phyloP scores from a whole-genome alignment of 2,329 filamentous ascomycete genomes.

The Pleomassaria siparia region DNA sequence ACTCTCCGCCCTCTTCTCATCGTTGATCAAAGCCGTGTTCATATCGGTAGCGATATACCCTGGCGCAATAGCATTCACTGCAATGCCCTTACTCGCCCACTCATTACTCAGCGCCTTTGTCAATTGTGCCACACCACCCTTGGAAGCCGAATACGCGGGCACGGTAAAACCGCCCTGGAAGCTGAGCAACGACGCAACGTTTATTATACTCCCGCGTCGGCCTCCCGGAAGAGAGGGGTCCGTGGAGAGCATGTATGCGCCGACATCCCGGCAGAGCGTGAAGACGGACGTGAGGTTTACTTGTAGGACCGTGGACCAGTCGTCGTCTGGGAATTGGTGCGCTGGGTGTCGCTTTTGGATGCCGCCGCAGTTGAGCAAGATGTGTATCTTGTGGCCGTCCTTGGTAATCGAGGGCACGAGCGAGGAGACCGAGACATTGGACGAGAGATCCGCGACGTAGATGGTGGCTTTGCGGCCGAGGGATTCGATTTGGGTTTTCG shows the following conservation, averaged over 20 bases:
- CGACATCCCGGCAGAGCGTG: conserved; percentile 72
- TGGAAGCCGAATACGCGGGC: conserved; percentile 82
- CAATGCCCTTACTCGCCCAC: conserved; percentile 78
- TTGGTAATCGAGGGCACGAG: conserved; percentile 64
- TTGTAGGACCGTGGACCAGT: conserved; percentile 82
- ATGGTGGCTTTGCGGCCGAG: conserved; percentile 68
- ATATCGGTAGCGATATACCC: conserved; percentile 94
- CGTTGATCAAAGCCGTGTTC: conserved; percentile 79
- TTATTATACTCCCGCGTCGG: conserved; percentile 74
- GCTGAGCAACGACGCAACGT: conserved; percentile 76
- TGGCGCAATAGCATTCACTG: conserved; percentile 85
- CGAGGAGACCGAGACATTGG: conserved; percentile 58
- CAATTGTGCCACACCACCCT: conserved; percentile 81
- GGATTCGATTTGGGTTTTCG: conserved; percentile 62
- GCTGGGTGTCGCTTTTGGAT: conserved; percentile 79
- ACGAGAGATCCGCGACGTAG: conserved; percentile 70
- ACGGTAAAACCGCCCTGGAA: conserved; percentile 89
- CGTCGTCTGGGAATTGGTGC: conserved; percentile 71
- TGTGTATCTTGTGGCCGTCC: conserved; percentile 66
- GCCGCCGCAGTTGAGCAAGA: conserved; percentile 83
- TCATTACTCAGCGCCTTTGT: conserved; percentile 86
- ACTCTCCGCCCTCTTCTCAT: conserved; percentile 67
- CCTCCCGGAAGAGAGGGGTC: conserved; percentile 48
- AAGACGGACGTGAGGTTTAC: conserved; percentile 86
- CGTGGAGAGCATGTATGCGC: conserved; percentile 73